These are phyloP conservation scores for Pichia membranifaciens DNA, from an alignment of 805 yeast genomes.

Conservation along the genomic window DNA sequence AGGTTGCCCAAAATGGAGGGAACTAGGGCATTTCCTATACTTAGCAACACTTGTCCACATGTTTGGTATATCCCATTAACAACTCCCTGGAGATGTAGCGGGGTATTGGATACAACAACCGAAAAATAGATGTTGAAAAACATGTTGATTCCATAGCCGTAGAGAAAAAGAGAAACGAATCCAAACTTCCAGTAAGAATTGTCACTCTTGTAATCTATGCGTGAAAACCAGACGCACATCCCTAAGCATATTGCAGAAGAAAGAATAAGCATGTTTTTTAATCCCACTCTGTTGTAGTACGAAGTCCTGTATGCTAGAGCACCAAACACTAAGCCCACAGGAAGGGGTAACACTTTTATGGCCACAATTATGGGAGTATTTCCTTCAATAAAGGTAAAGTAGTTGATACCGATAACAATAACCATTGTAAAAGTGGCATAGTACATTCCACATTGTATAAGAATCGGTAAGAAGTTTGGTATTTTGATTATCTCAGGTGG, in stretches of 20 bases:
- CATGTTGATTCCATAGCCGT: conserved; percentile 22
- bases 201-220: conserved; percentile 12
- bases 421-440: conserved; percentile 11
- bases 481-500: conserved; percentile 19
- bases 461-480: conserved; percentile 18
- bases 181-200: conserved; percentile 23
- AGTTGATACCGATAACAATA: conserved; percentile 13
- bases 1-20: conserved; percentile 15
- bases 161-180: conserved; percentile 21
- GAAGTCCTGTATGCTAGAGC: conserved; percentile 19
- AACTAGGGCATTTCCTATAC: conserved; percentile 16
- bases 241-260: conserved; percentile 15
- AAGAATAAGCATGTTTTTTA: conserved; percentile 14
- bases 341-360: conserved; percentile 31
- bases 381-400: conserved; percentile 27
- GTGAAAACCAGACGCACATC: conserved; percentile 18
- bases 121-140: conserved; percentile 33
- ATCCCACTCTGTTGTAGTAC: conserved; percentile 19
- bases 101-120: conserved; percentile 23
- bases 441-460: conserved; percentile 9
- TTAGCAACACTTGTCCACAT: conserved; percentile 14
- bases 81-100: conserved; percentile 19
- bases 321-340: conserved; percentile 29
- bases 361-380: conserved; percentile 33
- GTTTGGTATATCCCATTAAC: conserved; percentile 17